phyloP scores from a whole-genome alignment of 306 rosid genomes.

The Corylus americana region DNA sequence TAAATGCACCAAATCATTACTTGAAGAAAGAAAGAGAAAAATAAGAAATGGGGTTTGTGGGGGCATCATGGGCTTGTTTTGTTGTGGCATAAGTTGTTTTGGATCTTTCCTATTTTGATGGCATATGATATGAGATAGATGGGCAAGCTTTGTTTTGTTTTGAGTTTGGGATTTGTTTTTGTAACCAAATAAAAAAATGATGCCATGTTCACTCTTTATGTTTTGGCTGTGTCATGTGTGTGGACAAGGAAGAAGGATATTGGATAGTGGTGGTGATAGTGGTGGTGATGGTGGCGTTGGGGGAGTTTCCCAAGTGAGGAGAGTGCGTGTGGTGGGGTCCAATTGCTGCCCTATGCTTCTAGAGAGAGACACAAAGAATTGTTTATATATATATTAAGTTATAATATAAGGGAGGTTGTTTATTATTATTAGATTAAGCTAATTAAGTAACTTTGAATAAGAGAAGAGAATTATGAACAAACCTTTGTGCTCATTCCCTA shows the following conservation, averaged over 20 bases:
- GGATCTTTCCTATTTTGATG: conserved; percentile 20
- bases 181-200: conserved; percentile 18
- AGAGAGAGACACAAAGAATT: background rate
- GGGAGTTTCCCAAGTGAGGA: conserved; percentile 41
- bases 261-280: conserved; percentile 29
- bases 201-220: background rate
- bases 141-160: conserved; percentile 61
- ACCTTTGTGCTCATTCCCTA: background rate
- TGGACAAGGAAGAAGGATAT: conserved; percentile 56
- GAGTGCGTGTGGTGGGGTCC: conserved; percentile 65
- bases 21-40: conserved; percentile 18
- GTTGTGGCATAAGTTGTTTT: conserved; percentile 36
- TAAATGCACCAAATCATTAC: conserved; percentile 64
- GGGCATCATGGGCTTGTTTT: conserved; percentile 63
- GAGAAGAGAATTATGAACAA: background rate
- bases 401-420: background rate
- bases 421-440: too few species aligned
- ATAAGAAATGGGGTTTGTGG: conserved; percentile 16
- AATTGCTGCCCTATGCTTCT: conserved; percentile 1
- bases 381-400: too few species aligned
- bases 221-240: conserved; percentile 7
- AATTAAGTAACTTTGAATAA: background rate
- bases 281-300: conserved; percentile 33
- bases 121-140: conserved; percentile 29
- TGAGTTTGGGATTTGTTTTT: conserved; percentile 49